Evolutionary conservation across 2,329 filamentous ascomycete genomes (phyloP).

Genomic region (Aureobasidium mangrovei): DNA sequence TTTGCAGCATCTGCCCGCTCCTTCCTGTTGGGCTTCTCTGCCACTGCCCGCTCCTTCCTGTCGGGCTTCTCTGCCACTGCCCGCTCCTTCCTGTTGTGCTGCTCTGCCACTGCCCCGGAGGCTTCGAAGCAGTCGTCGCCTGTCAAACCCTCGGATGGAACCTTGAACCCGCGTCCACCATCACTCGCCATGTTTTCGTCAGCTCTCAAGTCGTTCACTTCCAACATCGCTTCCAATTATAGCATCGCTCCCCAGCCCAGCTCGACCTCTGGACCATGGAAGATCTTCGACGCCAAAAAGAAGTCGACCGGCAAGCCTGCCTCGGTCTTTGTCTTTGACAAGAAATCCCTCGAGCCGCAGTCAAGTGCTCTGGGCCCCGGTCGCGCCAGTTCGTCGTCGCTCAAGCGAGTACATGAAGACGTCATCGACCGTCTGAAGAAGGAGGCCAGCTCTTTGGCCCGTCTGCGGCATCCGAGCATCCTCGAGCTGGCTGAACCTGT

Average conservation of each 20-base stretch:
- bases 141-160: neutral
- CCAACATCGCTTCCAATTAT: slow-evolving; percentile 90
- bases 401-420: slow-evolving; percentile 79
- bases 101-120: neutral
- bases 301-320: slow-evolving; percentile 84
- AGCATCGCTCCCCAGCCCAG: slow-evolving; percentile 65
- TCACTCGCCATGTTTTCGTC: slow-evolving; percentile 73
- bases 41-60: neutral
- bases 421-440: slow-evolving; percentile 85
- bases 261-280: slow-evolving; percentile 87
- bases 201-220: slow-evolving; percentile 86
- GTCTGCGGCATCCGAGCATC: slow-evolving; percentile 82
- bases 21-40: neutral
- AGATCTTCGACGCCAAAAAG: slow-evolving; percentile 94
- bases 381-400: slow-evolving; percentile 54
- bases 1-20: neutral
- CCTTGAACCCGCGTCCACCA: neutral
- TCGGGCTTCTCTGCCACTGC: neutral
- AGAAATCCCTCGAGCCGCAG: slow-evolving; percentile 66
- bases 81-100: too few species aligned
- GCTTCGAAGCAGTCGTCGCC: neutral
- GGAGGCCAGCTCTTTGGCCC: slow-evolving; percentile 80
- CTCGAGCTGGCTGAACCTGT: slow-evolving; percentile 90
- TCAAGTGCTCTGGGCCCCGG: slow-evolving; percentile 52
- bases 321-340: slow-evolving; percentile 90